Evolutionary conservation across 768 basidiomycete genomes (phyloP), one percentile per base, ranked within the genome.

Genomic region (Tulasnella sp.): DNA sequence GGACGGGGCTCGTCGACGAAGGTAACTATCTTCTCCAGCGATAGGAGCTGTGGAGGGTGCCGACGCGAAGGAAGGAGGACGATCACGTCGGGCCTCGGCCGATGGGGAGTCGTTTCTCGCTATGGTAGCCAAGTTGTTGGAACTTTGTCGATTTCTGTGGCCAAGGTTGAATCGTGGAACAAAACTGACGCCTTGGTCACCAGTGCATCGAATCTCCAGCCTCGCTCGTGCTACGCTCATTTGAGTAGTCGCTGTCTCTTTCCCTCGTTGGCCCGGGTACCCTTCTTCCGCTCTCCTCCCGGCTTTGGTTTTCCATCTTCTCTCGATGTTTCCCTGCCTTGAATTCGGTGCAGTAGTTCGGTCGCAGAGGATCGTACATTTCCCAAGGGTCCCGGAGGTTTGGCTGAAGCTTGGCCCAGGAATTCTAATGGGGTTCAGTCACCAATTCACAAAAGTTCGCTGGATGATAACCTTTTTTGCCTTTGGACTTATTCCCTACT

Each of bases 301-400:
- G 83, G 81, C 92, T 90, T n/a, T 92, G 88, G 62, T 90, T 87
- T 81, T 95, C 92, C 73, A 93, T 93, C 58, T 90, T 90, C 36
- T 94, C 92, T 79, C 90, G 91, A 81, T 90, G 90, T 81, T 92
- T 92, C 91, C 91, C 95, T 16, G 90, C 82, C 83, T 95, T 96
- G 87, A 91, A 96, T 82, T 96, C 95, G 82, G 92, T 91, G 85
- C 96, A 95, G 82, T 96, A 95, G 80, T 96, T 96, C 2, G 95
- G 95, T 36, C 93, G 90, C 31, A 91, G 85, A 1, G 94, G 93
- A 81, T 96, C 95, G 83, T 96, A 96, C 39, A 86, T 87, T 82
- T 95, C 94, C 79, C 85, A 83, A 6, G 94, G 94, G 85, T 96
- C 94, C 94, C 94, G 95, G 2, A 90, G 85, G 1, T 85, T 74